Conservation (phyloP, 768 basidiomycete species). For the Podaxis rugospora region DNA sequence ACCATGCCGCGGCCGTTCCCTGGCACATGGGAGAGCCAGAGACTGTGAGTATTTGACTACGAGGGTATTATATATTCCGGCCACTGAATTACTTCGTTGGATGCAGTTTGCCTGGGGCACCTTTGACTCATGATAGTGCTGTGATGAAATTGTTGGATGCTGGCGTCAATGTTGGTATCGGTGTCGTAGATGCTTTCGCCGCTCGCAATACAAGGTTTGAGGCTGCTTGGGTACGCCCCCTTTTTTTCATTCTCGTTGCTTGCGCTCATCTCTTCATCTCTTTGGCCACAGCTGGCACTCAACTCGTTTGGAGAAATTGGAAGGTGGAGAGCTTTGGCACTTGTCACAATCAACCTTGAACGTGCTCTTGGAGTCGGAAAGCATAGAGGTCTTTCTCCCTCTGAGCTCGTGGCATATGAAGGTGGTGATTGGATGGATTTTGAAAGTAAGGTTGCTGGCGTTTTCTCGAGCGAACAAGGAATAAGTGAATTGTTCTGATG, state of each 20-base stretch:
- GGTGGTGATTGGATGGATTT: slow-evolving; percentile 38
- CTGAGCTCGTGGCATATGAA: slow-evolving; percentile 36
- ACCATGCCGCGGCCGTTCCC: slow-evolving; percentile 62
- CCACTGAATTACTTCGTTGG: neutral
- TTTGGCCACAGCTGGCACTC: slow-evolving; percentile 18
- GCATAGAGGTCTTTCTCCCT: slow-evolving; percentile 6
- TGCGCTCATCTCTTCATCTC: neutral
- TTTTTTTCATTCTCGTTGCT: slow-evolving; percentile 22
- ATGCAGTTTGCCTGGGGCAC: slow-evolving; percentile 62
- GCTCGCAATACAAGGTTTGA: slow-evolving; percentile 73
- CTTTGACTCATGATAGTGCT: slow-evolving; percentile 52
- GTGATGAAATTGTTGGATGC: slow-evolving; percentile 49
- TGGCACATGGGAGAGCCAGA: slow-evolving; percentile 54
- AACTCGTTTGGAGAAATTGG: slow-evolving; percentile 36
- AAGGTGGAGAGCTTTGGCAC: slow-evolving; percentile 31
- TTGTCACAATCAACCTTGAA: slow-evolving; percentile 42
- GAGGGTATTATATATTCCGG: neutral
- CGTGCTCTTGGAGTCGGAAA: slow-evolving; percentile 30
- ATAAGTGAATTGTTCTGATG: slow-evolving; percentile 32
- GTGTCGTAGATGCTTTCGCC: slow-evolving; percentile 52
- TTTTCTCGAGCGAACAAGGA: slow-evolving; percentile 31
- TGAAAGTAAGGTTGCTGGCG: slow-evolving; percentile 38
- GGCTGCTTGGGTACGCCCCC: slow-evolving; percentile 40
- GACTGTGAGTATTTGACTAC: slow-evolving; percentile 42
- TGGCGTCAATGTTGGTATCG: slow-evolving; percentile 62